Base-by-base conservation (phyloP, 768 basidiomycete species). In the Megacollybia marginata region DNA sequence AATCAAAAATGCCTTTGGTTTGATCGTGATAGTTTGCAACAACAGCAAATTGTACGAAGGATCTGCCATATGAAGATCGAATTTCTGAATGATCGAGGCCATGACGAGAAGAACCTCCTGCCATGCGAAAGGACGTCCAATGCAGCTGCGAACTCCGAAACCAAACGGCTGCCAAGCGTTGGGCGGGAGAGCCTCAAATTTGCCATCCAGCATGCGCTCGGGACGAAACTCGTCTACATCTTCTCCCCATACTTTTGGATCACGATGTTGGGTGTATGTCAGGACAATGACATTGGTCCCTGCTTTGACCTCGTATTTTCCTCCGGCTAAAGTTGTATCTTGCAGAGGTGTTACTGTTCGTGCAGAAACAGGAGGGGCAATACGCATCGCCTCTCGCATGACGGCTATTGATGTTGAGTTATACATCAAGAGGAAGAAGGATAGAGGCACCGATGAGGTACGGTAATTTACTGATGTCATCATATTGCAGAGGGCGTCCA, bases 201-300 rank as follows among this genome's bases (percentile, higher is more conserved):
- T 69, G n/a, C 71, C 74, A 49, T 73, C 70, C 33, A 75, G 54
- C 72, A 78, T 72, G 11, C 75, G 64, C 53, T 76, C 75, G 0
- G 75, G 75, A n/a, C 57, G 62, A 60, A 71, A 76, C 47, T 69
- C 66, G 7, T 68, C 58, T 5, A 74, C 75, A 57, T 78, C 73
- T 36, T 74, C 72, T 2, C 76, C 76, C 71, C 72, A 78, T 1
- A 75, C 67, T n/a, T 53, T 55, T 2, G 70, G 67, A 54, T 78
- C 75, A 12, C 65, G 56, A 38, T 73, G 72, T 42, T 67, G 56
- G 18, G 55, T 55, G 35, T 57, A 56, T 10, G 62, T 57, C 32
- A 66, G 54, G 20, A 73, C 54, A 1, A 57, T 46, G 11, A 73
- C 57, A 7, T 49, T 51, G 12, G 51, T 35, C 1, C 60, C 70